A percentile compares a stretch with the other conserved stretches of the same genome.
Conservation (phyloP, 2,329 filamentous ascomycete genomes). For the Clarireedia hainanense region DNA sequence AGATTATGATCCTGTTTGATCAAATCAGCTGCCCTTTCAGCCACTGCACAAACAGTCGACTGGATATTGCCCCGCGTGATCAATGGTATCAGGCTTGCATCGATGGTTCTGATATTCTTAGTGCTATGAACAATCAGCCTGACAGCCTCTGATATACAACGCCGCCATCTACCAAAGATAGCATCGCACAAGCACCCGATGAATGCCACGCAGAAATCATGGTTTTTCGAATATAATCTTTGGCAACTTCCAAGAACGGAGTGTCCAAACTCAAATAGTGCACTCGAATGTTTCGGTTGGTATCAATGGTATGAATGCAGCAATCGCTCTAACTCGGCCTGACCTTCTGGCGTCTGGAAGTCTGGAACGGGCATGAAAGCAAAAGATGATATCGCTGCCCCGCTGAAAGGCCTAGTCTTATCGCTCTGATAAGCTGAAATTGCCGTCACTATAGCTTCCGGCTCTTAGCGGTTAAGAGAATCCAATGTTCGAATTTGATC, state of each 20-base stretch:
- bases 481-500: not conserved
- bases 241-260: not conserved
- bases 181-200: conserved; percentile 15
- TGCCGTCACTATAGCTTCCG: not conserved
- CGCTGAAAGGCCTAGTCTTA: not conserved
- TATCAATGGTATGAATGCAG: not conserved
- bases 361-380: not conserved
- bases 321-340: not conserved
- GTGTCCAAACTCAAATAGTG: not conserved
- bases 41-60: conserved; percentile 13
- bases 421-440: not conserved
- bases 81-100: conserved; percentile 18
- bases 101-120: conserved; percentile 12
- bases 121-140: conserved; percentile 15
- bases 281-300: not conserved
- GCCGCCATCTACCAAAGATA: conserved; percentile 11
- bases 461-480: not conserved
- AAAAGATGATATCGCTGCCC: not conserved
- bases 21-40: conserved; percentile 13
- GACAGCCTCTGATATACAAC: conserved; percentile 14
- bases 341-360: not conserved
- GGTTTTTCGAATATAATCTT: not conserved
- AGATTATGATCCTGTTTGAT: conserved; percentile 4
- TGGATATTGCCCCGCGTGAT: conserved; percentile 11
- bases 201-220: conserved; percentile 8